Evolutionary conservation across 225 moss, liverwort and hornwort genomes (phyloP), one percentile per base, ranked within the genome.

Genomic region (Pseudoscleropodium purum): DNA sequence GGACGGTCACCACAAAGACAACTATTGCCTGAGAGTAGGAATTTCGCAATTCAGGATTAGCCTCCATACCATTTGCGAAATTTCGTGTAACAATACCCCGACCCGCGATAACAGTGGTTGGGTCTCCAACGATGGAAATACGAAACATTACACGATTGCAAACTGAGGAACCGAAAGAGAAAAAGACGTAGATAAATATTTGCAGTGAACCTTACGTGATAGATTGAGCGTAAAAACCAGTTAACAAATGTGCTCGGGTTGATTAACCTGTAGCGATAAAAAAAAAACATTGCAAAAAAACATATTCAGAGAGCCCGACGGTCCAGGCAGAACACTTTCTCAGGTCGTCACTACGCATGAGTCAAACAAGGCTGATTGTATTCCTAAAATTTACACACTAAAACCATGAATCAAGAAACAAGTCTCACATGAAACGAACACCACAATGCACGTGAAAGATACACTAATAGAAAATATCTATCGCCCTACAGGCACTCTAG

Each of bases 201-300:
- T 78, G 41, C 45, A 34, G 56, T 80, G 74, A 75, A 70, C 45
- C 93, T 92, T 95, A 97, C 98, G 89, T 99, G 99, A 91, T 93
- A 99, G 62, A 99, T 81, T 82, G 99, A 93, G 86, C 97, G 96
- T 67, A 95, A 92, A 91, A 99, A 97, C 99, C 99, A 99, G 26
- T 95, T 92, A 43, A 97, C 95, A 90, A 99, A 99, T 64, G 99
- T 99, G 89, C 96, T 96, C 78, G 99, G 95, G 84, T 97, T 99
- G 60, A 99, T 91, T 85, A 97, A 91, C 86, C 98, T 98, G 94
- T 57, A 36, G 60, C 25, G 66, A 62, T 19, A 56, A 37, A 79
- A 60, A 52, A 60, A 45, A 52, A 23, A 85, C 31, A 75, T 59
- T 41, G 36, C 49, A 13, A 45, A 81, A 66, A 63, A 83, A 26